phyloP scores from a whole-genome alignment of 257 asterid genomes.

The Apocynum venetum region DNA sequence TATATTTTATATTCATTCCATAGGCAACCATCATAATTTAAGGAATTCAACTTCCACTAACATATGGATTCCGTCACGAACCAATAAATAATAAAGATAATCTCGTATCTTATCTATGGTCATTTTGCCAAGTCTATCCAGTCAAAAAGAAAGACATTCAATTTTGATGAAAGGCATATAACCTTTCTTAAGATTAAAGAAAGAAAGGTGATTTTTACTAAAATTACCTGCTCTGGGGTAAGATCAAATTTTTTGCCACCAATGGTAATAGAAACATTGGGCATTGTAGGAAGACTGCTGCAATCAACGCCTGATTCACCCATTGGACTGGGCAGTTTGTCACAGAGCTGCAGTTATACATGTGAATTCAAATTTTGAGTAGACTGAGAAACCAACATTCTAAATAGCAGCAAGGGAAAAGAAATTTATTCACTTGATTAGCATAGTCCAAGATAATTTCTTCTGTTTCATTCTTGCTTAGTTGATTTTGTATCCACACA shows the following conservation, averaged over 20 bases:
- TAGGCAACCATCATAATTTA: background rate
- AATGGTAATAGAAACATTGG: slow-evolving; percentile 56
- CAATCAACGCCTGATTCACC: slow-evolving; percentile 87
- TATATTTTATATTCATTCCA: background rate
- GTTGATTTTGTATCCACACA: slow-evolving; percentile 79
- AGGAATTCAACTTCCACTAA: background rate
- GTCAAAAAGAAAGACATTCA: too few relatives aligned
- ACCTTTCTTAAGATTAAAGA: background rate
- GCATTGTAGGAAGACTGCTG: slow-evolving; percentile 53
- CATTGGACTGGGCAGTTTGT: slow-evolving; percentile 81
- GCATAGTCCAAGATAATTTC: slow-evolving; percentile 64
- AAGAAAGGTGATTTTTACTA: background rate
- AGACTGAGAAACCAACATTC: background rate
- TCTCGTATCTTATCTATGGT: too few relatives aligned
- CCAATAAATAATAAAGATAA: too few relatives aligned
- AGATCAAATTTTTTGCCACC: slow-evolving; percentile 63
- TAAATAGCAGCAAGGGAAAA: background rate
- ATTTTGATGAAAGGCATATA: background rate
- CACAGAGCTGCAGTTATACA: slow-evolving; percentile 58
- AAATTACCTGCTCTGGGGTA: slow-evolving; percentile 62
- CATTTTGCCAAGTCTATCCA: too few relatives aligned
- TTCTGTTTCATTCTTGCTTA: slow-evolving; percentile 54
- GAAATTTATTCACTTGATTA: slow-evolving; percentile 44
- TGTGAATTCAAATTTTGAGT: slow-evolving; percentile 15
- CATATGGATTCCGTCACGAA: too few relatives aligned